These are phyloP conservation scores for Beauveria australis DNA, from an alignment of 2,329 filamentous ascomycete species.

Conservation along the genomic window DNA sequence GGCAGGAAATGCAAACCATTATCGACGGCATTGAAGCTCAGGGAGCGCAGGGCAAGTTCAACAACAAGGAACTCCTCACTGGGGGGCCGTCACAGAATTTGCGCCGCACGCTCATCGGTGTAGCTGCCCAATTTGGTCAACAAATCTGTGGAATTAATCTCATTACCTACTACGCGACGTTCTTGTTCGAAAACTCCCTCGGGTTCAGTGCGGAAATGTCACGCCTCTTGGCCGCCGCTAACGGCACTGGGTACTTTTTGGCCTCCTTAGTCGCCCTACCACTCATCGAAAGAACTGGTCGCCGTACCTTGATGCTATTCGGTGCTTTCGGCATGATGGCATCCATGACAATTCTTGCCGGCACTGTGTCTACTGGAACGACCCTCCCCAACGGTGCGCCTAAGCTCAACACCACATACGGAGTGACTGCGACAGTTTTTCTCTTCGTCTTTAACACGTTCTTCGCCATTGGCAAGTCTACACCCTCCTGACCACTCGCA, in stretches of 20 bases:
- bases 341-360: constrained; percentile 49
- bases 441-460: constrained; percentile 56
- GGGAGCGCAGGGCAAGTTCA: constrained; percentile 22
- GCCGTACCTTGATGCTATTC: constrained; percentile 55
- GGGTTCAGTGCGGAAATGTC: constrained; percentile 37
- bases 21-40: constrained; percentile 20
- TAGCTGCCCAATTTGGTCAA: constrained; percentile 39
- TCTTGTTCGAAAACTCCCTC: constrained; percentile 33
- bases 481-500: no score
- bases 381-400: constrained; percentile 21
- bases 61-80: constrained; percentile 30
- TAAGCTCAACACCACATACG: constrained; percentile 18
- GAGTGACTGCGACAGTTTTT: constrained; percentile 34
- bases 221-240: constrained; percentile 46
- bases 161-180: constrained; percentile 35
- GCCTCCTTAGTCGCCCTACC: constrained; percentile 30
- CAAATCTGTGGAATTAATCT: constrained; percentile 41
- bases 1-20: constrained; percentile 37
- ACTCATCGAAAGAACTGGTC: constrained; percentile 43
- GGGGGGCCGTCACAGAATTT: constrained; percentile 31
- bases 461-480: constrained; percentile 35
- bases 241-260: constrained; percentile 36
- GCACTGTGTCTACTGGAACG: constrained; percentile 22
- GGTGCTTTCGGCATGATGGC: constrained; percentile 57
- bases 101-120: constrained; percentile 37